Conservation (phyloP, 2,329 filamentous ascomycete species). For the Cytospora schulzeri region DNA sequence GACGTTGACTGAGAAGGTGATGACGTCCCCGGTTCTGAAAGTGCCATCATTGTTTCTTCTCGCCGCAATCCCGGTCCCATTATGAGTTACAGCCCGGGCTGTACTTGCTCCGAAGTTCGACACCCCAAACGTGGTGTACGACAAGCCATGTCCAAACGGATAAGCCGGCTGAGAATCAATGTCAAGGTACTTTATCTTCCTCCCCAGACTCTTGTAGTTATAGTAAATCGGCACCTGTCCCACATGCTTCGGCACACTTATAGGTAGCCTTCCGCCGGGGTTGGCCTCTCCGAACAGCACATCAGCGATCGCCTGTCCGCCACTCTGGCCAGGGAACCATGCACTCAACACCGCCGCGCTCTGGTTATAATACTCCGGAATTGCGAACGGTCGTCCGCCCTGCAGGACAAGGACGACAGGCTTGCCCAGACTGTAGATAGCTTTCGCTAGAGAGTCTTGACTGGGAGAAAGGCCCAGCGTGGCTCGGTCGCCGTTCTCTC, state of each 20-base stretch:
- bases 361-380: slow-evolving; percentile 41
- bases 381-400: slow-evolving; percentile 45
- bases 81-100: not conserved
- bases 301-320: slow-evolving; percentile 41
- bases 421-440: slow-evolving; percentile 42
- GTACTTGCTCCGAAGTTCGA: slow-evolving; percentile 32
- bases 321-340: slow-evolving; percentile 40
- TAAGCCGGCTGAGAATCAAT: slow-evolving; percentile 36
- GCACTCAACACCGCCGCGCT: slow-evolving; percentile 44
- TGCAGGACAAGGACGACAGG: slow-evolving; percentile 46
- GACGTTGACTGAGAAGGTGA: slow-evolving; percentile 40
- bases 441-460: slow-evolving; percentile 41
- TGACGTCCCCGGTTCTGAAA: slow-evolving; percentile 31
- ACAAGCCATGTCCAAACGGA: slow-evolving; percentile 41
- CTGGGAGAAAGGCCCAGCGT: slow-evolving; percentile 40
- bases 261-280: slow-evolving; percentile 39
- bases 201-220: slow-evolving; percentile 38
- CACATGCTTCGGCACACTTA: slow-evolving; percentile 39
- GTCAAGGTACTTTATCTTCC: slow-evolving; percentile 37
- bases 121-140: slow-evolving; percentile 38
- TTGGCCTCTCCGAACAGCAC: slow-evolving; percentile 38
- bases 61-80: too few relatives aligned
- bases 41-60: not conserved
- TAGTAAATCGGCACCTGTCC: slow-evolving; percentile 42
- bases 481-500: slow-evolving; percentile 45